Evolutionary conservation across 768 basidiomycete genomes (phyloP), one percentile per base, ranked within the genome.

Genomic region (Gloeostereum incarnatum): DNA sequence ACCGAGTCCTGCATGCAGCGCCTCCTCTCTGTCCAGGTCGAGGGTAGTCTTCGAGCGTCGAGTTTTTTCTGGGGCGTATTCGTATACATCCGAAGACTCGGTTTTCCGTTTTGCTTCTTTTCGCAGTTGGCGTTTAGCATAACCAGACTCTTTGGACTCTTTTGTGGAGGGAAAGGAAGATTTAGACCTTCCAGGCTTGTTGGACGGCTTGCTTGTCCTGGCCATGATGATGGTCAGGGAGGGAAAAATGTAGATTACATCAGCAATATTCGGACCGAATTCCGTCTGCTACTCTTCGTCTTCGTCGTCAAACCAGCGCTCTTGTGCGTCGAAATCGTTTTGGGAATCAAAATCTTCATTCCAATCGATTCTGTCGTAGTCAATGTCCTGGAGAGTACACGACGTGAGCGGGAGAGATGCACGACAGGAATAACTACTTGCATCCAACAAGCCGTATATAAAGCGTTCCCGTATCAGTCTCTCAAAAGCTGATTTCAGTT

Each of bases 291-390:
- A n/a, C n/a, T n/a, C 53, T 32, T 66, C 65, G 17, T 79, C 75
- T 35, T 80, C 78, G 17, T 78, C 73, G 33, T 83, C 75, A 56
- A 87, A 87, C 78, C 85, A 87, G 16, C 66, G 62, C 21, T 83
- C 82, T 54, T 85, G 74, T 8, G 63, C 66, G 21, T 78, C 77
- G 45, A 71, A 57, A 41, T 81, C 80, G 42, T 69, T 61, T 14
- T 75, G 72, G 16, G 44, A 56, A 47, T 82, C 82, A 58, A 81
- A 69, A 27, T 61, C 62, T 39, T 88, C 85, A 49, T 76, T 73
- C 83, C 85, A 88, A 51, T 88, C 85, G 6, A 82, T 69, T 36
- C 53, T 52, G 42, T 81, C 81, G 41, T 88, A 88, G 46, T 85
- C 72, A 22, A 79, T 69, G 4, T 68, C 64, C 84, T 88, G 51